A percentile compares a stretch with the other conserved stretches of the same genome.
Evolutionary conservation across 1,284 basidiomycete genomes (phyloP).

Genomic region (Lentinus polychrous): DNA sequence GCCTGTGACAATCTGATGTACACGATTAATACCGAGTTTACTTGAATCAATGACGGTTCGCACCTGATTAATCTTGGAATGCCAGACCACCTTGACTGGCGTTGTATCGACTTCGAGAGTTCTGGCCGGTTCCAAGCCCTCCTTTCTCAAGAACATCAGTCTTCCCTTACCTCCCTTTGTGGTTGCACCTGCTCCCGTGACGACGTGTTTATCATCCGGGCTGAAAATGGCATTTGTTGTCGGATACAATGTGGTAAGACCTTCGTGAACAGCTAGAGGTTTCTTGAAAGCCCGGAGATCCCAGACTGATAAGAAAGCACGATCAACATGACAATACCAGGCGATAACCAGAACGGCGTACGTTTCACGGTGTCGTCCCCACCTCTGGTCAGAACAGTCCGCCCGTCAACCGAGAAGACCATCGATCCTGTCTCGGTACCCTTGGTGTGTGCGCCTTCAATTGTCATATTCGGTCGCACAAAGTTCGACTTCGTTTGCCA

Average conservation of each 20-base stretch:
- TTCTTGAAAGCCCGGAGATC: conserved; percentile 85
- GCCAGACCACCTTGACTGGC: conserved; percentile 88
- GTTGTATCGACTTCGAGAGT: conserved; percentile 62
- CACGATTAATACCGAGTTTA: neutral
- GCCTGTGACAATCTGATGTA: conserved; percentile 70
- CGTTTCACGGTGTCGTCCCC: conserved; percentile 93
- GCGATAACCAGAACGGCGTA: conserved; percentile 35
- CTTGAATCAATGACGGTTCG: conserved; percentile 19
- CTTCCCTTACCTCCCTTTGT: conserved; percentile 63
- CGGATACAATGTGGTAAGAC: conserved; percentile 76
- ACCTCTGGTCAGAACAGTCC: conserved; percentile 78
- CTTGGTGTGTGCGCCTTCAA: conserved; percentile 83
- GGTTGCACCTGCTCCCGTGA: conserved; percentile 73
- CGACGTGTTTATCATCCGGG: conserved; percentile 80
- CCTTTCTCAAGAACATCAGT: conserved; percentile 68
- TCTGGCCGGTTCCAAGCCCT: conserved; percentile 62
- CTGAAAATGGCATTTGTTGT: conserved; percentile 92
- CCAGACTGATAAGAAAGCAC: conserved; percentile 64
- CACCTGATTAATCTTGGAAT: conserved; percentile 96
- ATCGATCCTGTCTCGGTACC: conserved; percentile 80
- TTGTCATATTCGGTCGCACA: conserved; percentile 79
- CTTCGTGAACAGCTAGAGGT: conserved; percentile 63
- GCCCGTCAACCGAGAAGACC: conserved; percentile 79
- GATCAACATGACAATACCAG: conserved; percentile 4
- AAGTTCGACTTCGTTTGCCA: conserved; percentile 94